Evolutionary conservation across 2,329 filamentous ascomycete genomes (phyloP).

Genomic region (Teratosphaeria gauchensis): DNA sequence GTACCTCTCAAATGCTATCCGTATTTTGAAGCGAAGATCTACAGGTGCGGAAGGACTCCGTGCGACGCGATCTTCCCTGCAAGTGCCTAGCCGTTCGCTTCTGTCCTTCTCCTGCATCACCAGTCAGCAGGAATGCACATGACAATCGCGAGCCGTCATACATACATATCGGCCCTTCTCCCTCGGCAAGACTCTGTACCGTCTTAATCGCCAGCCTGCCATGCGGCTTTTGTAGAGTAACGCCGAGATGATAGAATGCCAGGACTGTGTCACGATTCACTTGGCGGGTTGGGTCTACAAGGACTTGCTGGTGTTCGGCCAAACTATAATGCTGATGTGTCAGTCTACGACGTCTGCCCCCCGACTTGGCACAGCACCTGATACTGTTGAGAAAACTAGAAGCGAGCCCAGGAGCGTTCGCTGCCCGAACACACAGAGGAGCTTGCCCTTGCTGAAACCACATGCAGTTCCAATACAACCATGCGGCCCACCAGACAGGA

Average conservation of each 20-base stretch:
- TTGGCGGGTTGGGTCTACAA: background rate
- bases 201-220: background rate
- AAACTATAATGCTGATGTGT: background rate
- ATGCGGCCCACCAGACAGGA: too few relatives aligned
- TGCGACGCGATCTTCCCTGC: too few relatives aligned
- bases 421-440: background rate
- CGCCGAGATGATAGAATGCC: background rate
- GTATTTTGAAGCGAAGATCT: too few relatives aligned
- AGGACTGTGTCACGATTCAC: background rate
- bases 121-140: background rate
- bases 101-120: background rate
- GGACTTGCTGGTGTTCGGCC: background rate
- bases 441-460: background rate
- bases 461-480: background rate
- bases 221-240: background rate
- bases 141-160: background rate
- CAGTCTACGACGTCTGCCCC: background rate
- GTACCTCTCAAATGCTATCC: too few relatives aligned
- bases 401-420: background rate
- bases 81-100: too few relatives aligned
- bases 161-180: too few relatives aligned
- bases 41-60: too few relatives aligned
- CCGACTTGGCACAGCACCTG: too few relatives aligned
- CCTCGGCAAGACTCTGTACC: too few relatives aligned
- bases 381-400: background rate